Percentiles rank a stretch among this genome's conserved stretches.
Evolutionary conservation across 2,329 filamentous ascomycete species (phyloP).

Genomic region (Phialophora expanda): DNA sequence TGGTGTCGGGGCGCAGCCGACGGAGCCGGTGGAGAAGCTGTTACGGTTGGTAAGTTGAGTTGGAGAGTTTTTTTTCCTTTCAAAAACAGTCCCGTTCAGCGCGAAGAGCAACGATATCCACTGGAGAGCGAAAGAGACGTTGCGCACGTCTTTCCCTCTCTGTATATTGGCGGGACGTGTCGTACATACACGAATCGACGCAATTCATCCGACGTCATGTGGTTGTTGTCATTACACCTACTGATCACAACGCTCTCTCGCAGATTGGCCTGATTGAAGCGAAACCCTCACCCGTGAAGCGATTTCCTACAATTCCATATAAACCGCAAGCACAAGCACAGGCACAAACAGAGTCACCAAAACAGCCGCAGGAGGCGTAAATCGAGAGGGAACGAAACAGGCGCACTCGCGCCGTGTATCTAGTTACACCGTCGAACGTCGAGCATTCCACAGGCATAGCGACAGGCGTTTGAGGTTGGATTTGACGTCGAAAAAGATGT

Average conservation of each 20-base stretch:
- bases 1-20: constrained; percentile 93
- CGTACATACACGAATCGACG: not conserved
- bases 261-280: constrained; percentile 37
- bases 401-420: not conserved
- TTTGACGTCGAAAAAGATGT: not conserved
- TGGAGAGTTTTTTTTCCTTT: not conserved
- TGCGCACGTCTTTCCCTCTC: no score
- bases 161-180: not conserved
- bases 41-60: constrained; percentile 71
- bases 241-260: not conserved
- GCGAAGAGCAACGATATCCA: not conserved
- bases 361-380: constrained; percentile 5
- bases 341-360: constrained; percentile 1
- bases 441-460: constrained; percentile 1
- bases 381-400: not conserved
- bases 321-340: constrained; percentile 5
- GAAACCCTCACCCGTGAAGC: constrained; percentile 31
- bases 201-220: not conserved
- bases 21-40: constrained; percentile 84
- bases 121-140: not conserved
- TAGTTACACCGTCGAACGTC: not conserved
- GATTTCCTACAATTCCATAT: constrained; percentile 18
- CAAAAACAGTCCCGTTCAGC: not conserved
- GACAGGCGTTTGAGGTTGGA: constrained; percentile 1
- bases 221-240: not conserved